Conservation (phyloP, 2,329 filamentous ascomycete species). For the Rutstroemia sydowiana region DNA sequence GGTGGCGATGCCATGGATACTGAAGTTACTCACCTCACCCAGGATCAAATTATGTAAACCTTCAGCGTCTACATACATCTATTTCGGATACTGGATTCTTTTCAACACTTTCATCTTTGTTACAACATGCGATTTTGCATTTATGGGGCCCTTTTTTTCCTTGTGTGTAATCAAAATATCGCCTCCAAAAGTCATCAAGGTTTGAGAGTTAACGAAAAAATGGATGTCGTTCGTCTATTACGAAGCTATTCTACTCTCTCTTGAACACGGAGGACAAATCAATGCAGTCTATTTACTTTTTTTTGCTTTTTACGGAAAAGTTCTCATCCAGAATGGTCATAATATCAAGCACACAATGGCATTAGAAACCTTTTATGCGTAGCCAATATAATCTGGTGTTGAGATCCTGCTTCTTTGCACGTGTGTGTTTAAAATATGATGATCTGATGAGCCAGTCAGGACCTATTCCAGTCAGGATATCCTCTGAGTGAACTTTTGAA, state of each 20-base stretch:
- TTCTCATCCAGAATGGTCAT: slow-evolving; percentile 5
- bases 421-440: background rate
- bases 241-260: background rate
- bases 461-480: too few species aligned
- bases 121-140: slow-evolving; percentile 5
- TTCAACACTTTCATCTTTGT: background rate
- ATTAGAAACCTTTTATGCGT: slow-evolving; percentile 6
- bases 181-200: background rate
- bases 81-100: background rate
- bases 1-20: slow-evolving; percentile 68
- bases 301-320: slow-evolving; percentile 11
- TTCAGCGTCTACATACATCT: background rate
- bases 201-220: background rate
- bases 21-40: slow-evolving; percentile 72
- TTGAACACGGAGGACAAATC: slow-evolving; percentile 2
- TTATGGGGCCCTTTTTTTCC: slow-evolving; percentile 4
- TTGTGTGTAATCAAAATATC: slow-evolving; percentile 7
- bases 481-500: too few species aligned
- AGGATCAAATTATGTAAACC: slow-evolving; percentile 91
- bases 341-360: slow-evolving; percentile 10
- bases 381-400: slow-evolving; percentile 7
- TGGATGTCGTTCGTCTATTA: background rate
- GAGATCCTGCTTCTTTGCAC: background rate
- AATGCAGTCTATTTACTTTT: slow-evolving; percentile 2
- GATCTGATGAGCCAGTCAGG: too few species aligned